phyloP scores from a whole-genome alignment of 129 eudicot species.

The sunflower (Helianthus annuus) region HanXRQr2.0-SUNRISE NC_035446.2:119997735-119998234 shows the following conservation, averaged over 20 bases:
- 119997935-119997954: not conserved
- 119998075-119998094: not conserved
- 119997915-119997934: not conserved
- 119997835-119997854: too few relatives aligned
- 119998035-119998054: not conserved
- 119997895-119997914: not conserved
- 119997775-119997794: too few relatives aligned
- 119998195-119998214: constrained; percentile 56
- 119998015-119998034: not conserved
- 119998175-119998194: constrained; percentile 37
- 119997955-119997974: not conserved
- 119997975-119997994: not conserved
- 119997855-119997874: too few relatives aligned
- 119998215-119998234: constrained; percentile 22
- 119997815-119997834: too few relatives aligned
- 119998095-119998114: too few relatives aligned
- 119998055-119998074: too few relatives aligned
- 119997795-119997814: too few relatives aligned
- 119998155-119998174: constrained; percentile 61
- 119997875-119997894: too few relatives aligned
- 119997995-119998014: not conserved
- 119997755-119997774: too few relatives aligned
- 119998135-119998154: constrained; percentile 59
- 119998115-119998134: not conserved
- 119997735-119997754: too few relatives aligned